Base-by-base conservation (phyloP, 495 filamentous ascomycete genomes). In the Lasiosphaeria hispida region DNA sequence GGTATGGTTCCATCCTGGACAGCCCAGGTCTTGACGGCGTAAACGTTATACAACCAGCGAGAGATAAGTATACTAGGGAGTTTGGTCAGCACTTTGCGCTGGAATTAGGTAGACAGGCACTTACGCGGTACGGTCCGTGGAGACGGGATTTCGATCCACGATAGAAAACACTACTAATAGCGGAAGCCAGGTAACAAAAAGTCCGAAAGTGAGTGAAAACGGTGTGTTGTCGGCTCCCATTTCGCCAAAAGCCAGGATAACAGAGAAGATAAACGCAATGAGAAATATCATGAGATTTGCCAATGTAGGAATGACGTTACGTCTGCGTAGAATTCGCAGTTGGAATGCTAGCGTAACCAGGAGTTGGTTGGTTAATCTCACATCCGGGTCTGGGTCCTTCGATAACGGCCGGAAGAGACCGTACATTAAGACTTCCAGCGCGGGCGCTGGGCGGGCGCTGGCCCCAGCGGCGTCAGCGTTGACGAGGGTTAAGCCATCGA, bases 91-190 rank as follows among this genome's bases (percentile, higher is more conserved):
- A n/a, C n/a, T n/a, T n/a, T n/a, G n/a, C n/a, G n/a, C n/a, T n/a
- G n/a, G n/a, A n/a, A n/a, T n/a, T n/a, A n/a, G n/a, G n/a, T n/a
- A n/a, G n/a, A n/a, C n/a, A n/a, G n/a, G n/a, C n/a, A n/a, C n/a
- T n/a, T 48, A 51, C 40, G 18, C 18, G 1, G 44, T 39, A 5
- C 48, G 48, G 0, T 53, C 48, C 23, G 53, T 36, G 2, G 59
- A 61, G 11, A 61, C 33, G 10, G 59, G 59, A 19, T 62, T 57
- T 0, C 59, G 39, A 34, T 62, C 59, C 1, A 62, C 47, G 10
- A 58, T 49, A 5, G 53, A 53, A 13, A 56, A 62, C 8, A 53
- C 50, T 5, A 62, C 53, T 35, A 62, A 23, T 34, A 62, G 30
- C 1, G 59, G 59, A 18, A 62, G 35, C 59, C 59, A 62, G 10